These are phyloP conservation scores for Odontarrhena argentea DNA, from an alignment of 345 rosid species.

Conservation along the genomic window DNA sequence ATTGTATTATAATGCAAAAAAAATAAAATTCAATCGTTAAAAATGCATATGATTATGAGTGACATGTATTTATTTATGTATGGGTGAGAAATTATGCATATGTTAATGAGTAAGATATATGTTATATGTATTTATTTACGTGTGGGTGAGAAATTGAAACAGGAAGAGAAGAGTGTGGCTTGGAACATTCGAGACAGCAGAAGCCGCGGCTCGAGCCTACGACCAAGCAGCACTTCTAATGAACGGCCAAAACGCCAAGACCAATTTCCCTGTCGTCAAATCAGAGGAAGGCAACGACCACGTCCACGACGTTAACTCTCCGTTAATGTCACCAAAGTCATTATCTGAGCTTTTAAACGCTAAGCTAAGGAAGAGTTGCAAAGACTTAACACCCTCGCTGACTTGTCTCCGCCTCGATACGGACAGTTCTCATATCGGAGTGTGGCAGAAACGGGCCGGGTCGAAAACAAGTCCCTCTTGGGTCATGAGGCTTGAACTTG, in stretches of 20 bases:
- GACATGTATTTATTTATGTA: too few relatives aligned
- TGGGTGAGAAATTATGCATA: too few relatives aligned
- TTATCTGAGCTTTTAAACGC: conserved; percentile 57
- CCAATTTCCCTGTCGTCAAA: conserved; percentile 53
- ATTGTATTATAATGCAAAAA: too few relatives aligned
- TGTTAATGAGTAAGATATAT: too few relatives aligned
- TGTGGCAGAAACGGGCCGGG: conserved; percentile 79
- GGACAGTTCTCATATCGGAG: conserved; percentile 70
- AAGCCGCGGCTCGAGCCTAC: conserved; percentile 71
- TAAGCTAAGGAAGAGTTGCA: conserved; percentile 61
- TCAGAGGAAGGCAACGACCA: conserved; percentile 25
- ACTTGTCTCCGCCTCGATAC: conserved; percentile 73
- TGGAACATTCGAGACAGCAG: conserved; percentile 79
- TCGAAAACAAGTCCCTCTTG: conserved; percentile 55
- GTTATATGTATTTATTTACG: not conserved
- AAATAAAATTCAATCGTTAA: too few relatives aligned
- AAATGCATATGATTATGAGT: too few relatives aligned
- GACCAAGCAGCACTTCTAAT: conserved; percentile 73
- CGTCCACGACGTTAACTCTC: conserved; percentile 30
- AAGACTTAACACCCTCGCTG: conserved; percentile 57
- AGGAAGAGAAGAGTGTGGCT: conserved; percentile 87
- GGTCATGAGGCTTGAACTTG: conserved; percentile 74
- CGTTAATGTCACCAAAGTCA: conserved; percentile 45
- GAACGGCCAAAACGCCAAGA: conserved; percentile 75
- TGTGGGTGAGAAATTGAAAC: not conserved